phyloP scores from a whole-genome alignment of 176 grass and related monocot genomes.

The Oryza nivara region DNA sequence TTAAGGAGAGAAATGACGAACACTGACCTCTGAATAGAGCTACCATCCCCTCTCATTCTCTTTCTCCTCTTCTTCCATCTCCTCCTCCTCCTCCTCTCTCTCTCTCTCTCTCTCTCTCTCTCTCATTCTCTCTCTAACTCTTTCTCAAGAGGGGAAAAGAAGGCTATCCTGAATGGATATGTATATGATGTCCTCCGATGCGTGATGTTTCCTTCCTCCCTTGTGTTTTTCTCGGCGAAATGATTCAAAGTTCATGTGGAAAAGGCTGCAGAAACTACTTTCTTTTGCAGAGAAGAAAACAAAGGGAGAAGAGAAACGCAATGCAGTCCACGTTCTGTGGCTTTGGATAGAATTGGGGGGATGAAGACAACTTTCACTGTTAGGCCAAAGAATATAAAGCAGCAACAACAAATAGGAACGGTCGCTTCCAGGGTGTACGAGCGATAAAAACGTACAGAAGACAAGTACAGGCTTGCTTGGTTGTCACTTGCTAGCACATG shows the following conservation, averaged over 20 bases:
- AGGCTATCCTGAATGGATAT: constrained; percentile 19
- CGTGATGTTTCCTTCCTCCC: constrained; percentile 37
- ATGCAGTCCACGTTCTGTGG: constrained; percentile 34
- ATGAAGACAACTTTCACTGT: constrained; percentile 49
- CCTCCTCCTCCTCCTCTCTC: neutral
- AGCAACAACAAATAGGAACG: constrained; percentile 19
- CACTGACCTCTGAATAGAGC: neutral
- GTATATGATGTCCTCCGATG: neutral
- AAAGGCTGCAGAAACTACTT: constrained; percentile 49
- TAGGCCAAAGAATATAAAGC: constrained; percentile 38
- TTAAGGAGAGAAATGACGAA: neutral
- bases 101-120: neutral
- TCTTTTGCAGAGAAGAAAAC: constrained; percentile 48
- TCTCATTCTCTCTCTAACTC: neutral
- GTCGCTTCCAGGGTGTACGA: constrained; percentile 47
- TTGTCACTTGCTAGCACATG: neutral
- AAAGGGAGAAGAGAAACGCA: constrained; percentile 11
- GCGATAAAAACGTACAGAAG: constrained; percentile 33
- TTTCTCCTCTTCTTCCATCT: neutral
- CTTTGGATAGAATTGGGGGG: constrained; percentile 43
- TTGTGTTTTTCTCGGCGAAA: constrained; percentile 24
- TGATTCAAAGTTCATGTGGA: constrained; percentile 47
- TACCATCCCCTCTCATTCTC: neutral
- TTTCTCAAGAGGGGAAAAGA: neutral
- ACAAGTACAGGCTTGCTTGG: constrained; percentile 3